Evolutionary conservation across 495 filamentous ascomycete genomes (phyloP).

Genomic region (Xylaria sp.): DNA sequence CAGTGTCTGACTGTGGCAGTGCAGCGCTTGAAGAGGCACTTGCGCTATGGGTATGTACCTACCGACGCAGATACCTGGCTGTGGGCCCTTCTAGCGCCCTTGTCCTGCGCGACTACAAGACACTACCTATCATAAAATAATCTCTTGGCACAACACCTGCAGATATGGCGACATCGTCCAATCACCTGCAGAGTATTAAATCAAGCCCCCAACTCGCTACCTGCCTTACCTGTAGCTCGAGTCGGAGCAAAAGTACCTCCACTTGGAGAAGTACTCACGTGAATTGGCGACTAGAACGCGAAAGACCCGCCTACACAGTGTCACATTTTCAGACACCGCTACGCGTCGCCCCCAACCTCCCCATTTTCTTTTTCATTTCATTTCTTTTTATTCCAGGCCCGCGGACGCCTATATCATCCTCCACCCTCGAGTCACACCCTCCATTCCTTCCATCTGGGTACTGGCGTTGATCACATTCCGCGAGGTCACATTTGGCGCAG

Average conservation of each 20-base stretch:
- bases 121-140: neutral
- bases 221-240: neutral
- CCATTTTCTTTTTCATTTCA: slow-evolving; percentile 30
- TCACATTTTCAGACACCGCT: neutral
- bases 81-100: neutral
- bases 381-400: slow-evolving; percentile 15
- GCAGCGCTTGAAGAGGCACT: neutral
- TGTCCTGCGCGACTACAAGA: neutral
- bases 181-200: neutral
- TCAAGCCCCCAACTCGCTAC: slow-evolving; percentile 1
- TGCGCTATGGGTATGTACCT: neutral
- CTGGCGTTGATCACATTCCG: slow-evolving; percentile 1
- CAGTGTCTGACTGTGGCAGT: slow-evolving; percentile 12
- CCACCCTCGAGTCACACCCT: slow-evolving; percentile 10
- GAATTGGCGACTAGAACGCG: slow-evolving; percentile 40
- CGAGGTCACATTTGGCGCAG: neutral
- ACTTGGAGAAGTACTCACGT: slow-evolving; percentile 41
- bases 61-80: neutral
- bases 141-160: slow-evolving; percentile 18
- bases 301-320: slow-evolving; percentile 30
- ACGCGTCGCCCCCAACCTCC: slow-evolving; percentile 29
- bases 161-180: neutral
- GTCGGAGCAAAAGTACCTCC: slow-evolving; percentile 1
- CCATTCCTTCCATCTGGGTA: neutral
- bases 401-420: slow-evolving; percentile 17